phyloP scores from a whole-genome alignment of 176 grass and related monocot species.

The Carex parvula region DNA sequence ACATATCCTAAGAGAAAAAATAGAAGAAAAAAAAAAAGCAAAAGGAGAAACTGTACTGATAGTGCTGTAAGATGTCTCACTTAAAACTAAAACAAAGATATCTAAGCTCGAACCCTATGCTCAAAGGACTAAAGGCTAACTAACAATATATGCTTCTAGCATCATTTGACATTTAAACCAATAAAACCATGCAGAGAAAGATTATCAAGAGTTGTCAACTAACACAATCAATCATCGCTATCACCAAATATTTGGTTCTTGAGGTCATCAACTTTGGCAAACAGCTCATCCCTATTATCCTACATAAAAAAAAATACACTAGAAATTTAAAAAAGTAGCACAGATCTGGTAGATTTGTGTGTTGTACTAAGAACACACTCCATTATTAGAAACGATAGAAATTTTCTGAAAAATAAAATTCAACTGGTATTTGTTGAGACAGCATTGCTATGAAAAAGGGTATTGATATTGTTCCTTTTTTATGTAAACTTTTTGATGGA shows the following conservation, averaged over 20 bases:
- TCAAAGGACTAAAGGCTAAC: conserved; percentile 1
- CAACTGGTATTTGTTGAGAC: background rate
- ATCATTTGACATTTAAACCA: background rate
- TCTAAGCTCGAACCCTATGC: background rate
- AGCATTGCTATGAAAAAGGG: background rate
- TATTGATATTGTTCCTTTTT: background rate
- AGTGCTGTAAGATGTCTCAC: background rate
- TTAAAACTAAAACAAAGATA: background rate
- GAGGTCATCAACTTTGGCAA: conserved; percentile 41
- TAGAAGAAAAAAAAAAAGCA: background rate
- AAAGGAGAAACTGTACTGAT: background rate
- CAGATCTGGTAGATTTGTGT: background rate
- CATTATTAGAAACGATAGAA: background rate
- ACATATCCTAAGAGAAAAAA: background rate
- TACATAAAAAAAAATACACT: conserved; percentile 7
- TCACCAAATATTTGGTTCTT: conserved; percentile 61
- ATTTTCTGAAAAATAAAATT: background rate
- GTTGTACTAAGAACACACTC: background rate
- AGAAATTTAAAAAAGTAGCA: background rate
- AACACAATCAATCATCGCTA: conserved; percentile 32
- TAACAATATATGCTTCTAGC: background rate
- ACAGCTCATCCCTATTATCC: conserved; percentile 62
- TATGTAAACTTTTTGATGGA: background rate
- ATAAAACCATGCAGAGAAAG: background rate
- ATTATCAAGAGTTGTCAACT: background rate